Conservation (phyloP, 768 basidiomycete species). For the Amanita pseudoporphyria region DNA sequence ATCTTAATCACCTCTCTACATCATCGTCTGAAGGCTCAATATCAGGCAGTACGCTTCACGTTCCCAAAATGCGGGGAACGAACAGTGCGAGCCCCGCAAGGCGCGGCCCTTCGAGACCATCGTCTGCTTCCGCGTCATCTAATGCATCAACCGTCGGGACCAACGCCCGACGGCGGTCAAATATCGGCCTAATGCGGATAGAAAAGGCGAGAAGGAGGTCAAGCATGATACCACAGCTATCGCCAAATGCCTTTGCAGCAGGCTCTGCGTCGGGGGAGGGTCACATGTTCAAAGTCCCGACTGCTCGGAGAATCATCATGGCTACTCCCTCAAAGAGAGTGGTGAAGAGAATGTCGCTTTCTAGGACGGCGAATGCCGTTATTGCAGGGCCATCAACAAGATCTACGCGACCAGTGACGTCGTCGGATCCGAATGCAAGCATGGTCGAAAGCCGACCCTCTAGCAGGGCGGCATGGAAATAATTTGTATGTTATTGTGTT, state of each 20-base stretch:
- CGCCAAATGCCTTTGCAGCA: slow-evolving; percentile 32
- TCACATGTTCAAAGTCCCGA: slow-evolving; percentile 19
- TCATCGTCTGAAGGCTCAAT: slow-evolving; percentile 18
- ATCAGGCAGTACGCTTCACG: slow-evolving; percentile 18
- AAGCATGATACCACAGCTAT: slow-evolving; percentile 69
- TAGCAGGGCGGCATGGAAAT: slow-evolving; percentile 7
- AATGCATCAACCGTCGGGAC: slow-evolving; percentile 3
- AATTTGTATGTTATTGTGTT: not conserved
- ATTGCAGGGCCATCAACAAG: not conserved
- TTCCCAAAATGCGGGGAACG: slow-evolving; percentile 31
- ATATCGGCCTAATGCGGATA: slow-evolving; percentile 63
- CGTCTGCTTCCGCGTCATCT: slow-evolving; percentile 17
- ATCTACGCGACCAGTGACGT: slow-evolving; percentile 13
- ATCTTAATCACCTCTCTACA: slow-evolving; percentile 40
- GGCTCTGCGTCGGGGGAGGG: slow-evolving; percentile 17
- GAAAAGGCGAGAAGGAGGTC: slow-evolving; percentile 71
- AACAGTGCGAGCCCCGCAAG: slow-evolving; percentile 34
- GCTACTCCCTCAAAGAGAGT: slow-evolving; percentile 51
- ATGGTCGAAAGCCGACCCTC: slow-evolving; percentile 22
- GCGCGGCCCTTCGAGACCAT: slow-evolving; percentile 42
- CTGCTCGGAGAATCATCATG: slow-evolving; percentile 33
- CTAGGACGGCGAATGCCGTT: slow-evolving; percentile 24
- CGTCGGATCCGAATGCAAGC: slow-evolving; percentile 37
- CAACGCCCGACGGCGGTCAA: slow-evolving; percentile 40
- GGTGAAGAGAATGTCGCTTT: slow-evolving; percentile 46